A percentile compares a stretch with the other conserved stretches of the same genome.
Evolutionary conservation across 2,329 filamentous ascomycete genomes (phyloP).

Genomic region (Diaporthe sp.): DNA sequence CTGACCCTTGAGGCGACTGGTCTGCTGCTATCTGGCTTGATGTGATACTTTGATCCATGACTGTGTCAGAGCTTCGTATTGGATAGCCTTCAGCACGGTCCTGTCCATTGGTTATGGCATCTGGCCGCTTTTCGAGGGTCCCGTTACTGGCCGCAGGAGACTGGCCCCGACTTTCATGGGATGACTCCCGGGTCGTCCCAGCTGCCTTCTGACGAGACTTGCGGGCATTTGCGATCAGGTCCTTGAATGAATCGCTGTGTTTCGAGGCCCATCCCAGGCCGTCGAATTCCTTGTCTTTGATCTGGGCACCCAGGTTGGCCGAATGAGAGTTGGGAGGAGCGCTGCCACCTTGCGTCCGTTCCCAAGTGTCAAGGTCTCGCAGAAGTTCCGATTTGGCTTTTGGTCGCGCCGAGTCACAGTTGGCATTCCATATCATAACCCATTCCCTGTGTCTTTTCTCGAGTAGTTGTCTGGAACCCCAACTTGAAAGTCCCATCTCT

Average conservation of each 20-base stretch:
- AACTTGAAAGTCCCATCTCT: conserved; percentile 82
- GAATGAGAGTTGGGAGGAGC: conserved; percentile 57
- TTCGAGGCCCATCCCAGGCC: conserved; percentile 79
- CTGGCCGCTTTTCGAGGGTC: background rate
- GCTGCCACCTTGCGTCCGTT: conserved; percentile 80
- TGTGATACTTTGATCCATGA: background rate
- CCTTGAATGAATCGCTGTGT: conserved; percentile 82
- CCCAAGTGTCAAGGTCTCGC: conserved; percentile 87
- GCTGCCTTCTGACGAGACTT: conserved; percentile 54
- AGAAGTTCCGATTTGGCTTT: conserved; percentile 80
- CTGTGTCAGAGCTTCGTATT: conserved; percentile 4
- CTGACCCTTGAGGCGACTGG: background rate
- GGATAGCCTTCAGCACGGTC: background rate
- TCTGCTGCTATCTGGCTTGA: conserved; percentile 12
- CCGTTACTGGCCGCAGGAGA: background rate
- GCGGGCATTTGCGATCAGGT: conserved; percentile 83
- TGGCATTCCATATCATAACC: conserved; percentile 96
- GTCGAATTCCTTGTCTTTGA: conserved; percentile 93
- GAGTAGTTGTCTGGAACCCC: conserved; percentile 77
- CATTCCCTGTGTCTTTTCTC: conserved; percentile 90
- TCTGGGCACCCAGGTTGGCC: conserved; percentile 58
- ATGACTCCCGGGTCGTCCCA: conserved; percentile 22
- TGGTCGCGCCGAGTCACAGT: conserved; percentile 86
- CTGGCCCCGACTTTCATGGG: background rate
- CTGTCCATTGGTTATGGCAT: background rate